Base-by-base conservation (phyloP, 495 filamentous ascomycete species). In the Penicillium macrosclerotiorum region DNA sequence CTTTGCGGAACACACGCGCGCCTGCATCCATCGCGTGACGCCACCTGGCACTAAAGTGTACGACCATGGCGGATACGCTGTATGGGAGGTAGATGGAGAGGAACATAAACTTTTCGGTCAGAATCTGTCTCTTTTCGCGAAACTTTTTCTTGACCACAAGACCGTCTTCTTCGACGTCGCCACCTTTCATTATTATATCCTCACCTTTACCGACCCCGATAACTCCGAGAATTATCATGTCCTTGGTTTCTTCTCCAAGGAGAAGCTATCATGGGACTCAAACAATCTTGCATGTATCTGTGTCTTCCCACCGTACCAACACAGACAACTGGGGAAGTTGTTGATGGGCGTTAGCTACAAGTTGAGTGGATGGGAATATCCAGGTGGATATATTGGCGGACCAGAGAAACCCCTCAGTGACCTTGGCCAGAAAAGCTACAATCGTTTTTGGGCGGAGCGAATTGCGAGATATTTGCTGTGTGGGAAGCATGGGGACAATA, bases 201-300 rank as follows among this genome's bases (percentile, higher is more conserved):
- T 97, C 42, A 84, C 78, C 3, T 58, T 77, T 70, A 38, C 60
- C 62, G 37, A 71, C 58, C 48, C 69, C 5, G 39, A 67, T 1
- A 57, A 67, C 49, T 59, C 64, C 23, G 48, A 59, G 1, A 64
- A 63, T 24, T 70, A 69, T 49, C 58, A 64, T 23, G 84, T 96
- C 23, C 80, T 96, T 6, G 93, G 94, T 39, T 99, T 95, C 78
- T 99, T 95, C 76, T 92, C 86, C 17, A 97, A 97, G 60, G 93
- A 99, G 70, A 97, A 97, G 58, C 84, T 95, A 67, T 93, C 88
- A 3, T 99, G 93, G 93, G 93, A 99, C 59, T 89, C 93, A 55
- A 96, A 97, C 64, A 99, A 97, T 52, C 79, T 99, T 0, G 93
- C 93, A 3, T 99, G 93, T 61, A 99, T 99, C 47, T 74, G 96